Conservation (phyloP, 805 yeast species). For the Candida germanica region DNA sequence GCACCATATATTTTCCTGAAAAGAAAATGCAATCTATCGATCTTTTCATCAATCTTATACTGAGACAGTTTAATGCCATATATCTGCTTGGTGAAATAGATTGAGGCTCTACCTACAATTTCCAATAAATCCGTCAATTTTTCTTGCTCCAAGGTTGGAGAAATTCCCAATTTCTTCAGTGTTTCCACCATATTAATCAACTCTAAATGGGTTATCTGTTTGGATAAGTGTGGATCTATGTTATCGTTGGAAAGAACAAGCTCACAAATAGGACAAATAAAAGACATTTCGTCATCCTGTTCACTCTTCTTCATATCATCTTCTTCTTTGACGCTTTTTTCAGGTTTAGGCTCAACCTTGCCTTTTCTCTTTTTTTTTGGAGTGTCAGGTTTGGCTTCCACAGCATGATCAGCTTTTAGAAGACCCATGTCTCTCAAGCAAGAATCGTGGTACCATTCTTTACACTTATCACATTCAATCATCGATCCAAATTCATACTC, state of each 20-base stretch:
- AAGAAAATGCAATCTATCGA: constrained; percentile 23
- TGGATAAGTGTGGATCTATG: constrained; percentile 14
- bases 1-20: constrained; percentile 31
- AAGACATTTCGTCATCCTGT: constrained; percentile 20
- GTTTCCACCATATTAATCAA: constrained; percentile 12
- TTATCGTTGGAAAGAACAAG: constrained; percentile 17
- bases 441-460: constrained; percentile 67
- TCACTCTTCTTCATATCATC: constrained; percentile 2
- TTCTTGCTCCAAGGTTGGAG: constrained; percentile 20
- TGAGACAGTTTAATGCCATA: constrained; percentile 13
- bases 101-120: constrained; percentile 7
- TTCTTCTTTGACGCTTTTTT: constrained; percentile 3
- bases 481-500: constrained; percentile 56
- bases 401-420: background rate
- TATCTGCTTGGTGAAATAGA: constrained; percentile 9
- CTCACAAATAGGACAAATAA: constrained; percentile 30
- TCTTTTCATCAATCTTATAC: constrained; percentile 9
- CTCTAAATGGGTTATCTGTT: constrained; percentile 14
- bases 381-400: background rate
- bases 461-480: constrained; percentile 69
- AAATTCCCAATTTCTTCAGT: constrained; percentile 16
- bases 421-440: constrained; percentile 38
- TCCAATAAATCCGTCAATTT: constrained; percentile 18
- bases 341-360: constrained; percentile 1
- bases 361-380: background rate